phyloP scores from a whole-genome alignment of 139 green algal species.

The Trebouxia sp. region DNA sequence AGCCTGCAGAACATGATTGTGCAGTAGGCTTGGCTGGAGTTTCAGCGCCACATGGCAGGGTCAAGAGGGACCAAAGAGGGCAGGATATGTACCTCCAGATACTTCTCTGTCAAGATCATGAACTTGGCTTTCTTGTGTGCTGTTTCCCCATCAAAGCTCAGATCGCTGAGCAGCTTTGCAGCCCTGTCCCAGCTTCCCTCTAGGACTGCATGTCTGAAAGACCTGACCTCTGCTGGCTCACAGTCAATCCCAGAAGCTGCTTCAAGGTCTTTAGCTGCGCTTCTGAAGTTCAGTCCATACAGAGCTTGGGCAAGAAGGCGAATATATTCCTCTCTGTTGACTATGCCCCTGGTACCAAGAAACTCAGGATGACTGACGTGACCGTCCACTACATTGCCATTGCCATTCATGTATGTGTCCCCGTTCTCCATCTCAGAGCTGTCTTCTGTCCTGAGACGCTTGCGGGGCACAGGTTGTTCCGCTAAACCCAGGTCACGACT shows the following conservation, averaged over 20 bases:
- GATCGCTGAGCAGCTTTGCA: constrained; percentile 54
- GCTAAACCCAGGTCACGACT: constrained; percentile 14
- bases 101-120: constrained; percentile 64
- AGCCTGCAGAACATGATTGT: neutral
- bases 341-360: constrained; percentile 47
- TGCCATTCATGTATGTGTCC: neutral
- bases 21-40: neutral
- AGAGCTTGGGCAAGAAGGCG: constrained; percentile 79
- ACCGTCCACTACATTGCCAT: neutral
- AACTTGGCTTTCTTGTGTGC: constrained; percentile 44
- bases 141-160: constrained; percentile 31
- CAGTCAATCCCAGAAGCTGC: constrained; percentile 46
- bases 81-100: constrained; percentile 42
- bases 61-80: neutral
- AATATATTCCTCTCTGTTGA: constrained; percentile 73
- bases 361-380: constrained; percentile 22
- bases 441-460: neutral
- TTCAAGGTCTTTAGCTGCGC: constrained; percentile 42
- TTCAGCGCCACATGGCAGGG: neutral
- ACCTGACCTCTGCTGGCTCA: constrained; percentile 60
- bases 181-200: constrained; percentile 62
- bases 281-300: constrained; percentile 61
- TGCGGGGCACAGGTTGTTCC: neutral
- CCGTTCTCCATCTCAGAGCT: constrained; percentile 16
- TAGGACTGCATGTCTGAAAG: constrained; percentile 61